phyloP scores from a whole-genome alignment of 108 stramenopile species.

The Chaetoceros tenuissimus region DNA sequence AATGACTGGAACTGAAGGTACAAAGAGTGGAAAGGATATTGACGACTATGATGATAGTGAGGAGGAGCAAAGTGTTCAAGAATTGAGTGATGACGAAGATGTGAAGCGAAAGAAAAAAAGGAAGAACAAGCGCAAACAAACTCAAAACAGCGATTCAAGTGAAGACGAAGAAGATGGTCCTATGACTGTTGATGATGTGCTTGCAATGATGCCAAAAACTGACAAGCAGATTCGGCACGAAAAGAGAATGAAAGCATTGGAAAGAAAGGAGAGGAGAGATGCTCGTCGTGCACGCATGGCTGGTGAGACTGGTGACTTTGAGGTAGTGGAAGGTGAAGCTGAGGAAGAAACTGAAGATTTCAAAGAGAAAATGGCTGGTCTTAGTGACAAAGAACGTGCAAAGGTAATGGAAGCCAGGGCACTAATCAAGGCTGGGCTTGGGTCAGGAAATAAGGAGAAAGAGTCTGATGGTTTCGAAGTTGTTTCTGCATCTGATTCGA shows the following conservation, averaged over 20 bases:
- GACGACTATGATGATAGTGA: constrained; percentile 15
- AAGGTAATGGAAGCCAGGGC: constrained; percentile 71
- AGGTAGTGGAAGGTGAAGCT: constrained; percentile 51
- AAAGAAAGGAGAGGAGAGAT: constrained; percentile 79
- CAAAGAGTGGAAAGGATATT: neutral
- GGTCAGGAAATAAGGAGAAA: constrained; percentile 11
- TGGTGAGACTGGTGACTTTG: constrained; percentile 63
- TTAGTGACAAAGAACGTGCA: constrained; percentile 60
- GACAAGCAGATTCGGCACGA: constrained; percentile 96
- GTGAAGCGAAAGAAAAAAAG: constrained; percentile 17
- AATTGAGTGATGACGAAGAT: constrained; percentile 15
- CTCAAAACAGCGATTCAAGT: neutral
- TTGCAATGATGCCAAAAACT: constrained; percentile 91
- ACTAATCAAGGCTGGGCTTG: constrained; percentile 85
- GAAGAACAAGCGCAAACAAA: constrained; percentile 10
- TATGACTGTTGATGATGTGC: constrained; percentile 66
- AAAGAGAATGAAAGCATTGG: constrained; percentile 83
- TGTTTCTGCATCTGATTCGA: constrained; percentile 30
- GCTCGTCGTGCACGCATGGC: constrained; percentile 55
- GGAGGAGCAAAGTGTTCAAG: constrained; percentile 18
- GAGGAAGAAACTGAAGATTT: constrained; percentile 38
- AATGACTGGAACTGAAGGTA: constrained; percentile 10
- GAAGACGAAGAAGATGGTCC: constrained; percentile 15
- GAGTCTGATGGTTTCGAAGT: constrained; percentile 47
- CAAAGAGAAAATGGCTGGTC: constrained; percentile 44